phyloP scores from a whole-genome alignment of 306 rosid species.

The Mucuna pruriens region DNA sequence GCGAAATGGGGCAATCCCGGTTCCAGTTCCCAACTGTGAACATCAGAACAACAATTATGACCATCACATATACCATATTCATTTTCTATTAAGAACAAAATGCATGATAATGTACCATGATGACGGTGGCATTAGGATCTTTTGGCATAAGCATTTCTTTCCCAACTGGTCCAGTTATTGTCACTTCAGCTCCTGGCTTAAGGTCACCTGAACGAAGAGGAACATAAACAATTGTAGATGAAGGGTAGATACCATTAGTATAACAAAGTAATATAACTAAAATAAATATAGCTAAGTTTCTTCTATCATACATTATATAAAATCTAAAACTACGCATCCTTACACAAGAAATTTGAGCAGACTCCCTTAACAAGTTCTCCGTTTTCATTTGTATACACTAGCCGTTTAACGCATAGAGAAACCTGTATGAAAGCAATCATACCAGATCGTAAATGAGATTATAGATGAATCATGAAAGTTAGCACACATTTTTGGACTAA shows the following conservation, averaged over 20 bases:
- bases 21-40: conserved; percentile 86
- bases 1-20: conserved; percentile 93
- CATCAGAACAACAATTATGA: conserved; percentile 4
- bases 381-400: conserved; percentile 86
- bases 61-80: background rate
- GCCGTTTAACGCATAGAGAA: conserved; percentile 92
- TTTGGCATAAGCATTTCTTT: conserved; percentile 97
- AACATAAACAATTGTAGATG: background rate
- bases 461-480: conserved; percentile 2
- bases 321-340: conserved; percentile 37
- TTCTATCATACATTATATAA: background rate
- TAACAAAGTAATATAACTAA: background rate
- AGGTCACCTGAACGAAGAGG: conserved; percentile 68
- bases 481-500: background rate
- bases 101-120: conserved; percentile 61
- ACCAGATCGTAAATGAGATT: conserved; percentile 8
- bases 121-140: conserved; percentile 79
- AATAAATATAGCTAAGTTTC: background rate
- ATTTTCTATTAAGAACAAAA: background rate
- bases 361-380: conserved; percentile 93
- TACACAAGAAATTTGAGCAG: conserved; percentile 90
- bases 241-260: background rate
- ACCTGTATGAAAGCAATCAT: conserved; percentile 60
- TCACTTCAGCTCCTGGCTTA: conserved; percentile 80
- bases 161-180: conserved; percentile 85